Evolutionary conservation across 306 rosid species (phyloP), one percentile per base, ranked within the genome.

Genomic region (Prosopis cineraria): DNA sequence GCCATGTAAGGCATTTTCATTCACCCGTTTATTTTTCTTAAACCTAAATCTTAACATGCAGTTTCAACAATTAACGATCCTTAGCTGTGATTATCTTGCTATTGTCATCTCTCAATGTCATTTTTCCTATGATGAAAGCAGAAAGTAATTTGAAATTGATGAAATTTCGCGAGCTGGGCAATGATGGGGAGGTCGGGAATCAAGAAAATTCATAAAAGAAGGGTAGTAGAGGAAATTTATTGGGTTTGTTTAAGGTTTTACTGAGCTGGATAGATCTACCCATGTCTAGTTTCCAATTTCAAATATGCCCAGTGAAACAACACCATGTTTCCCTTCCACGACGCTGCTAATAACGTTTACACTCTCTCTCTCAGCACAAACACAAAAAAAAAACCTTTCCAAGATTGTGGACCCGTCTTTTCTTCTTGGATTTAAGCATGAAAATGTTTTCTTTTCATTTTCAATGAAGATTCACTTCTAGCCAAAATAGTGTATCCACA

Each of bases 91-190:
- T 19, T 48, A 17, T 48, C 0, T 5, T 0, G 9, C 24, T 1
- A 48, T 1, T 5, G 55, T 5, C 3, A 24, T 19, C 16, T 48
- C 1, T n/a, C 10, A 0, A 1, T 50, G 25, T 6, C 7, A 50
- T 50, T n/a, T 50, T n/a, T 0, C 56, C n/a, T 1, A 47, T 5
- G 17, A 47, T 16, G 53, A 17, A 2, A 39, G 31, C 11, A 12
- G n/a, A 10, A 37, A 37, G 47, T 31, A 30, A 48, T 70, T 70
- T 48, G 63, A 70, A 70, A 48, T 10, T 0, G 29, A 53, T 11
- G 60, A 70, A 70, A 29, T 48, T 70, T 70, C 75, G 75, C 31
- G 75, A 45, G n/a, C 31, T 48, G 47, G 48, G 31, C 47, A 8
- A 20, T 10, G n/a, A 14, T 19, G 3, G 24, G 45, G 3, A 10